Evolutionary conservation across 2,329 filamentous ascomycete genomes (phyloP), one percentile per base, ranked within the genome.

Genomic region (Grosmannia huntii): DNA sequence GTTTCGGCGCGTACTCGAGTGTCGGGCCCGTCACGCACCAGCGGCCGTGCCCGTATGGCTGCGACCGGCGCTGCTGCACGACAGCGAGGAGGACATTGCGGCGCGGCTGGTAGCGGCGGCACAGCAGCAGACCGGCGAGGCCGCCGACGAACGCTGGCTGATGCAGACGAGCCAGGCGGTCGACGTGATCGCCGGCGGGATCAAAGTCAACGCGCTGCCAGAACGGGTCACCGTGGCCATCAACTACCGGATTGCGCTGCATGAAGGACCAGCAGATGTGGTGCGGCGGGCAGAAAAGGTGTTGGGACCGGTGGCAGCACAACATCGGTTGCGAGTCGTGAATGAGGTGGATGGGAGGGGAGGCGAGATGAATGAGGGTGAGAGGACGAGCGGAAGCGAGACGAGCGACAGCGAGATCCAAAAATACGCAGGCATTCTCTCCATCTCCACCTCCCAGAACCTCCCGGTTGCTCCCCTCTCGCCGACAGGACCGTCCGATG

Each of bases 131-230:
- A 1, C 74, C 74, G 25, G 1, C 63, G 76, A 75, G 63, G 51
- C 28, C 0, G 57, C 36, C 38, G 59, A 53, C 7, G 67, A 70
- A 57, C 74, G 73, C 51, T 84, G 79, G 65, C 72, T 81, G 25
- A 76, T 86, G 60, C 80, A 80, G 38, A 86, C 82, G 0, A 83
- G 81, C 0, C 74, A 80, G 33, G 79, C 84, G 0, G 76, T 83
- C 1, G 82, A 85, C 64, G 68, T 82, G 11, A 82, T 87, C 61
- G 64, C 66, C 10, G 84, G 84, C 3, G 85, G 85, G 0, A 73
- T 79, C 55, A 87, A 87, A 70, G 76, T 79, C 65, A 87, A 87
- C 62, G 82, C 84, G 0, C 75, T 87, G 44, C 85, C 85, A 0
- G 84, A 87, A 65, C 72, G 75, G 5, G 80, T 77, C 0, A 71